phyloP scores from a whole-genome alignment of 768 basidiomycete species.

The Lactifluus hygrophoroides region DNA sequence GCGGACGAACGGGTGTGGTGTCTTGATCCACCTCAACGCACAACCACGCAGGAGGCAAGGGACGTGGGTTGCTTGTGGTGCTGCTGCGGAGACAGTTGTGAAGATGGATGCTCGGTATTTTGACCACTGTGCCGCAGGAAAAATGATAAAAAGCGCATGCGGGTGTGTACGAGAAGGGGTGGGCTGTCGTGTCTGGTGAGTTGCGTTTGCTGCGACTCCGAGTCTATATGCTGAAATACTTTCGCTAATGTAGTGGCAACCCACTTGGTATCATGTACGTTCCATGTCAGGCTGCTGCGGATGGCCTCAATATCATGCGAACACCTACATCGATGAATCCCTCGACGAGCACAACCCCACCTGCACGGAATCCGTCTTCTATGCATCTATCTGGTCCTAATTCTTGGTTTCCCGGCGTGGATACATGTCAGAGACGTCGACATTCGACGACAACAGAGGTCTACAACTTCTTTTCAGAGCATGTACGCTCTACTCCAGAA shows the following conservation, averaged over 20 bases:
- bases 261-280: slow-evolving; percentile 53
- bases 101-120: slow-evolving; percentile 52
- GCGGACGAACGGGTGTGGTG: slow-evolving; percentile 52
- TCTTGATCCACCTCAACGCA: slow-evolving; percentile 48
- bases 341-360: slow-evolving; percentile 28
- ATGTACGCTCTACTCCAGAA: slow-evolving; percentile 12
- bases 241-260: slow-evolving; percentile 43
- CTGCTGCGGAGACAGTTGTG: slow-evolving; percentile 47
- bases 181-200: slow-evolving; percentile 53
- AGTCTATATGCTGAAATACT: slow-evolving; percentile 10
- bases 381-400: slow-evolving; percentile 23
- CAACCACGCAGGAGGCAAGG: slow-evolving; percentile 42
- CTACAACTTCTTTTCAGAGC: slow-evolving; percentile 15
- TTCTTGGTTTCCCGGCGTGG: slow-evolving; percentile 24
- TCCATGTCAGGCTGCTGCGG: slow-evolving; percentile 50
- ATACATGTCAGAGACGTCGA: slow-evolving; percentile 6
- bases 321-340: slow-evolving; percentile 32
- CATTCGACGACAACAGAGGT: background rate
- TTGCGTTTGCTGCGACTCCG: background rate
- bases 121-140: slow-evolving; percentile 38
- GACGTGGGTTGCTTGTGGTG: slow-evolving; percentile 50
- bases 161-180: slow-evolving; percentile 62
- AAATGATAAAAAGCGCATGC: slow-evolving; percentile 47
- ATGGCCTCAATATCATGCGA: slow-evolving; percentile 33
- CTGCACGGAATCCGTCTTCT: slow-evolving; percentile 12